These are phyloP conservation scores for Aspergillus sp. DNA, from an alignment of 2,329 filamentous ascomycete genomes.

Conservation along the genomic window DNA sequence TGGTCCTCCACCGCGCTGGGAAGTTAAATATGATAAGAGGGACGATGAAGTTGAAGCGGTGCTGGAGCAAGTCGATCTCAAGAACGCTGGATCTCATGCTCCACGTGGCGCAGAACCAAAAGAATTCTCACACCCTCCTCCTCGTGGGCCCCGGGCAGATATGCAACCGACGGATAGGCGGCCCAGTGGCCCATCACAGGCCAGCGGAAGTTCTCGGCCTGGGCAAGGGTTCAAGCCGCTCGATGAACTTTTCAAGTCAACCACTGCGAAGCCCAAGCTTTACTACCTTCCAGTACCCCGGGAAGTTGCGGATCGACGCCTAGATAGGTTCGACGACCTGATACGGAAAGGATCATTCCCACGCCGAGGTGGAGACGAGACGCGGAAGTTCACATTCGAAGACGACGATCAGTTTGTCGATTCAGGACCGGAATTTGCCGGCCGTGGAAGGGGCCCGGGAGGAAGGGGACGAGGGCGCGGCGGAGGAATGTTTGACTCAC, in stretches of 20 bases:
- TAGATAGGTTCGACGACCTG: conserved; percentile 57
- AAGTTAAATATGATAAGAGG: conserved; percentile 67
- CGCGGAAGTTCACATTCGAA: conserved; percentile 74
- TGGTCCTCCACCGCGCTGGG: conserved; percentile 59
- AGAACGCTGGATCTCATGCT: conserved; percentile 19
- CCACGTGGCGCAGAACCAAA: conserved; percentile 13
- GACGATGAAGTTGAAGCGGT: conserved; percentile 58
- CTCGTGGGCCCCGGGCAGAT: conserved; percentile 27
- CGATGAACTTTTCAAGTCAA: conserved; percentile 61
- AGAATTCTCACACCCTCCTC: conserved; percentile 23
- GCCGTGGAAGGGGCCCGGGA: conserved; percentile 17
- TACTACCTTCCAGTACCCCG: conserved; percentile 67
- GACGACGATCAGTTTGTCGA: conserved; percentile 66
- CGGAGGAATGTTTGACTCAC: conserved; percentile 26
- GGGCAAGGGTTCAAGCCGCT: conserved; percentile 55
- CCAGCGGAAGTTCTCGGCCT: conserved; percentile 20
- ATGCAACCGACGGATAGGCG: conserved; percentile 24
- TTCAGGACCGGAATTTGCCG: conserved; percentile 64
- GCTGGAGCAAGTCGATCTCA: conserved; percentile 52
- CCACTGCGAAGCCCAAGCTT: conserved; percentile 61
- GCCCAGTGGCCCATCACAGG: conserved; percentile 24
- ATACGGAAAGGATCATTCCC: conserved; percentile 39
- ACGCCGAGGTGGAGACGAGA: conserved; percentile 50
- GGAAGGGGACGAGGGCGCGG: conserved; percentile 37
- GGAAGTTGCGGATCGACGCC: conserved; percentile 63